Evolutionary conservation across 768 basidiomycete species (phyloP).

Genomic region (Lactarius psammicola): DNA sequence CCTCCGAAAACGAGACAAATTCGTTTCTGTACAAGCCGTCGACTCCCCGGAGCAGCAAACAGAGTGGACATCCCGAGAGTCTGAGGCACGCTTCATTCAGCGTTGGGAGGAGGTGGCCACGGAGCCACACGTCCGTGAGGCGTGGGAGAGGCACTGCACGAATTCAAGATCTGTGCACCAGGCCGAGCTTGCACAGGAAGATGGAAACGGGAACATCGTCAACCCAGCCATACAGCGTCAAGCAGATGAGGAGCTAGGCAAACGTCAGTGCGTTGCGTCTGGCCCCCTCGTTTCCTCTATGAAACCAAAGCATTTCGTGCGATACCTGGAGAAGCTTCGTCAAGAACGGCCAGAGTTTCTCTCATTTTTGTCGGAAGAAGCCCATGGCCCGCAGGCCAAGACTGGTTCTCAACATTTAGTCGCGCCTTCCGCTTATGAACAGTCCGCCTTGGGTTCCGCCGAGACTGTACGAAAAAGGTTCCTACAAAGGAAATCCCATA

Average conservation of each 20-base stretch:
- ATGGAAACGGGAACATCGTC: slow-evolving; percentile 4
- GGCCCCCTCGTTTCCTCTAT: slow-evolving; percentile 60
- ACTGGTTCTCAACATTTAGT: background rate
- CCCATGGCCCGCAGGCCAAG: slow-evolving; percentile 8
- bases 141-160: slow-evolving; percentile 39
- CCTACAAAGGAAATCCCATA: slow-evolving; percentile 38
- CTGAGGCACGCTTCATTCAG: slow-evolving; percentile 63
- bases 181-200: slow-evolving; percentile 22
- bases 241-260: slow-evolving; percentile 1
- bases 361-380: slow-evolving; percentile 40
- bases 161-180: slow-evolving; percentile 12
- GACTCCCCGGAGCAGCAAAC: slow-evolving; percentile 75
- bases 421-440: slow-evolving; percentile 27
- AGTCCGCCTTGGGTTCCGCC: slow-evolving; percentile 18
- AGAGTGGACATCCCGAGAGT: slow-evolving; percentile 70
- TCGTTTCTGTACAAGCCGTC: slow-evolving; percentile 63
- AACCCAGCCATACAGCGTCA: slow-evolving; percentile 10
- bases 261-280: slow-evolving; percentile 29
- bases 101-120: slow-evolving; percentile 63
- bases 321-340: slow-evolving; percentile 60
- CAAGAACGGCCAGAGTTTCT: slow-evolving; percentile 55
- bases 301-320: slow-evolving; percentile 54
- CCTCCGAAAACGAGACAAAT: slow-evolving; percentile 58
- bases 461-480: slow-evolving; percentile 38
- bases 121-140: slow-evolving; percentile 35